Conservation (phyloP, 768 basidiomycete genomes). For the Mycena polygramma region DNA sequence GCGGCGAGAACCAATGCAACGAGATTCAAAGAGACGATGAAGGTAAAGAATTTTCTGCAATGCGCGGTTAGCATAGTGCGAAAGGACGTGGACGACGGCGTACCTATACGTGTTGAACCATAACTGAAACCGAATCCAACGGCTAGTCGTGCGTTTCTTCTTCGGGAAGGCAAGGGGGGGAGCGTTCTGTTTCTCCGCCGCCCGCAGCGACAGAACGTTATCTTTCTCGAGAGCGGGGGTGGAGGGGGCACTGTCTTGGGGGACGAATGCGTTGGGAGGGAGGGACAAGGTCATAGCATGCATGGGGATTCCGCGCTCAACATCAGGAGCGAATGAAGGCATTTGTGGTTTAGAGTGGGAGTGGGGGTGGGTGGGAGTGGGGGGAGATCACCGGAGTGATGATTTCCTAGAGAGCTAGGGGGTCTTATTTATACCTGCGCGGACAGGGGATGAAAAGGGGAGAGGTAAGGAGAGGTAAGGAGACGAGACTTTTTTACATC, state of each 20-base stretch:
- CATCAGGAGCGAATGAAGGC: slow-evolving; percentile 1
- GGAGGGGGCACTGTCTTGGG: background rate
- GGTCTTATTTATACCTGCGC: background rate
- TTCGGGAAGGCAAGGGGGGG: slow-evolving; percentile 17
- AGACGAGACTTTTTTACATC: background rate
- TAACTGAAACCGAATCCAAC: slow-evolving; percentile 71
- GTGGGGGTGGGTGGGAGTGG: background rate
- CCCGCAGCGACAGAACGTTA: background rate
- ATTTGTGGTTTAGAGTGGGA: background rate
- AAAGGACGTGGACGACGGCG: slow-evolving; percentile 27
- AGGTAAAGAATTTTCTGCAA: slow-evolving; percentile 78
- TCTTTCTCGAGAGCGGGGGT: background rate
- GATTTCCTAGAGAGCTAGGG: background rate
- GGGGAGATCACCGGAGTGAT: too few relatives aligned
- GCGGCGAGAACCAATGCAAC: slow-evolving; percentile 71
- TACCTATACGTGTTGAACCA: slow-evolving; percentile 89
- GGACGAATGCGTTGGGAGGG: background rate
- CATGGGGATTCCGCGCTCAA: background rate
- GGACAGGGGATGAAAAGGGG: background rate
- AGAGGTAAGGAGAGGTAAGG: too few relatives aligned
- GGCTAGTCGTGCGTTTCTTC: slow-evolving; percentile 59
- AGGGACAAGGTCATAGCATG: background rate
- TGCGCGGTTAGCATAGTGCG: slow-evolving; percentile 3
- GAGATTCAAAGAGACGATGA: slow-evolving; percentile 71
- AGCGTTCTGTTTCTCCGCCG: background rate